Evolutionary conservation across 2,329 filamentous ascomycete genomes (phyloP), one percentile per base, ranked within the genome.

Genomic region (Sclerotinia subarctica): DNA sequence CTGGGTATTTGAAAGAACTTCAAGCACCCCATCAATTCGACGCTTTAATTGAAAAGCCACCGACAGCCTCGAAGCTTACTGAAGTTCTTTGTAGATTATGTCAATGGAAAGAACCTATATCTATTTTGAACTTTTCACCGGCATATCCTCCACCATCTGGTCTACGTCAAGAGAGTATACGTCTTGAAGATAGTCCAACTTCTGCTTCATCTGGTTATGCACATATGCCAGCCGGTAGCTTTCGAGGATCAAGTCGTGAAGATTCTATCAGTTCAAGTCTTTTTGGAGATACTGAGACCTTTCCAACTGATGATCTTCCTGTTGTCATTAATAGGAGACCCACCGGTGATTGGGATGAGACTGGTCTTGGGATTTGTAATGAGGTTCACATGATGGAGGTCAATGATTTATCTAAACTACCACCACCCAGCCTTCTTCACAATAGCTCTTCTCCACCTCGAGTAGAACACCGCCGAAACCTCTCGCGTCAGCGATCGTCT

Each of bases 11-110:
- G n/a, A 98, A 98, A 78, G 95, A 99, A 76, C 83, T 99, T 2
- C 94, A 95, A 73, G 93, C 94, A 69, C 92, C 93, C 4, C 94
- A 99, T 79, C 92, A 97, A 79, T 99, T 99, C 76, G 94, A 98
- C 78, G 92, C 92, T 0, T 83, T 99, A 64, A 93, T 99, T 64
- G 94, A 99, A 79, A 99, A 99, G 80, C 95, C 95, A 35, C 96
- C 96, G 47, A 98, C 94, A 51, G 89, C 93, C 54, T 91, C 91
- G 3, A 98, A 98, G 79, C 80, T 99, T 62, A 93, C 89, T 0
- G 94, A 99, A 76, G 92, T 95, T 0, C 83, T 99, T 72, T 90
- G 91, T 71, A 89, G 90, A 68, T 85, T 97, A 38, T 99, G 95
- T 76, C 91, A 96, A 75, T 99, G 95, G 95, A 96, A 94, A 76